Evolutionary conservation across 305 asterid genomes (phyloP).

Genomic region (Solanum hybrid): DNA sequence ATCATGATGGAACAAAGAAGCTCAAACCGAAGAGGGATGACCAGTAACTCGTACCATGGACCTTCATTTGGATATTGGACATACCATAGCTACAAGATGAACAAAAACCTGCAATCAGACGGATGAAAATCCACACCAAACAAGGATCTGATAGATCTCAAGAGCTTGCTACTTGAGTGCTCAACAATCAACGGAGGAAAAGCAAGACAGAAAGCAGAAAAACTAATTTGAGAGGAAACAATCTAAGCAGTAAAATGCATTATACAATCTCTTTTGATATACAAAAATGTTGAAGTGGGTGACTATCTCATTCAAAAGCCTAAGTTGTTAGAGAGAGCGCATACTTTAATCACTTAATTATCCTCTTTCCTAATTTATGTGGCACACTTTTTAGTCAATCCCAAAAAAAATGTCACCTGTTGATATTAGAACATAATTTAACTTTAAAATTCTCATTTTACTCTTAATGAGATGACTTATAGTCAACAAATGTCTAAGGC

Average conservation of each 20-base stretch:
- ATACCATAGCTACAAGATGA: conserved; percentile 78
- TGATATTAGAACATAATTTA: not conserved
- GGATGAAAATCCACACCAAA: not conserved
- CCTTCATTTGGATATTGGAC: conserved; percentile 87
- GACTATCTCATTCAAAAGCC: not conserved
- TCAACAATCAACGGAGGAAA: not conserved
- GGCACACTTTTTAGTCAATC: not conserved
- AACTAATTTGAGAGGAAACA: not conserved
- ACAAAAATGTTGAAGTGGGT: not conserved
- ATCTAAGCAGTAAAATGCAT: not conserved
- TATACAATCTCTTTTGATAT: not conserved
- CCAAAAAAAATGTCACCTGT: not conserved
- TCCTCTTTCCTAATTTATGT: not conserved
- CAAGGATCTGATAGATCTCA: not conserved
- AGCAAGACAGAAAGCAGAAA: not conserved
- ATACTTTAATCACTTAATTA: not conserved
- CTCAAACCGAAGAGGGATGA: conserved; percentile 97
- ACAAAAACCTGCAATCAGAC: conserved; percentile 6
- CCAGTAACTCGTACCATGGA: conserved; percentile 94
- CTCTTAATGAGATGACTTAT: not conserved
- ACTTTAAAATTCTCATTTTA: not conserved
- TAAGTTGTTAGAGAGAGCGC: not conserved
- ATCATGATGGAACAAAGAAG: conserved; percentile 99
- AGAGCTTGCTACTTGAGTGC: not conserved
- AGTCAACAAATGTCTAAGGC: not conserved